A percentile compares a stretch with the other conserved stretches of the same genome.
These are phyloP conservation scores for Oryza rufipogon DNA, from an alignment of 176 grass and related monocot species.

Conservation along the genomic window DNA sequence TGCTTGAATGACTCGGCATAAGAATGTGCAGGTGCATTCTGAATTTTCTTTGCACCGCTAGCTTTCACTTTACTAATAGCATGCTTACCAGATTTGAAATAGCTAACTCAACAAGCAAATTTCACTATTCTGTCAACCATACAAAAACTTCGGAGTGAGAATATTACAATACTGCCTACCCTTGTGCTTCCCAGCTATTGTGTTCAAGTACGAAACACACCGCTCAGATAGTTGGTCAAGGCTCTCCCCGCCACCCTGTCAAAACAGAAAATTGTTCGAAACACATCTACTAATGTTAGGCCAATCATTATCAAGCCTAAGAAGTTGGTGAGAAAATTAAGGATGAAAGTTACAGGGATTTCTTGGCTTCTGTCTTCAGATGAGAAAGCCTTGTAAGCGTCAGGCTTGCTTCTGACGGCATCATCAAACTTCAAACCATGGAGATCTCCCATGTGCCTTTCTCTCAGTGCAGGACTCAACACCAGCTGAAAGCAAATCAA, in stretches of 20 bases:
- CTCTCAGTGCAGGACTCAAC: slow-evolving; percentile 51
- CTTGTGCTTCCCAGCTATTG: slow-evolving; percentile 60
- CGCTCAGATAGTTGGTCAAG: slow-evolving; percentile 57
- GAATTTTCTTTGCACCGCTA: not conserved
- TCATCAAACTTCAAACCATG: slow-evolving; percentile 58
- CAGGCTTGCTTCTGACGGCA: slow-evolving; percentile 55
- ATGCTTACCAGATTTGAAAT: too few relatives aligned
- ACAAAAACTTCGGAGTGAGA: not conserved
- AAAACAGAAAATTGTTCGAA: not conserved
- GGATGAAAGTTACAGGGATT: slow-evolving; percentile 58
- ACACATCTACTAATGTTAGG: not conserved
- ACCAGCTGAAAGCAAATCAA: slow-evolving; percentile 47
- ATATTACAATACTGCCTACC: slow-evolving; percentile 40
- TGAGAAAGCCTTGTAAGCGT: slow-evolving; percentile 51
- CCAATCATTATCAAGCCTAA: not conserved
- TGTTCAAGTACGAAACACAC: slow-evolving; percentile 65
- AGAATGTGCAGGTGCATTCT: not conserved
- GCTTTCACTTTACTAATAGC: too few relatives aligned
- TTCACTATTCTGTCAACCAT: not conserved
- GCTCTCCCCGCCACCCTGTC: slow-evolving; percentile 84
- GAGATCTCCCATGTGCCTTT: slow-evolving; percentile 78
- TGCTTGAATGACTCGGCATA: not conserved
- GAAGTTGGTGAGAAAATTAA: not conserved
- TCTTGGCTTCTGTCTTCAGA: slow-evolving; percentile 47
- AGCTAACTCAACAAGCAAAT: not conserved